Evolutionary conservation across 2,329 filamentous ascomycete genomes (phyloP).

Genomic region (Alternaria infectoria): DNA sequence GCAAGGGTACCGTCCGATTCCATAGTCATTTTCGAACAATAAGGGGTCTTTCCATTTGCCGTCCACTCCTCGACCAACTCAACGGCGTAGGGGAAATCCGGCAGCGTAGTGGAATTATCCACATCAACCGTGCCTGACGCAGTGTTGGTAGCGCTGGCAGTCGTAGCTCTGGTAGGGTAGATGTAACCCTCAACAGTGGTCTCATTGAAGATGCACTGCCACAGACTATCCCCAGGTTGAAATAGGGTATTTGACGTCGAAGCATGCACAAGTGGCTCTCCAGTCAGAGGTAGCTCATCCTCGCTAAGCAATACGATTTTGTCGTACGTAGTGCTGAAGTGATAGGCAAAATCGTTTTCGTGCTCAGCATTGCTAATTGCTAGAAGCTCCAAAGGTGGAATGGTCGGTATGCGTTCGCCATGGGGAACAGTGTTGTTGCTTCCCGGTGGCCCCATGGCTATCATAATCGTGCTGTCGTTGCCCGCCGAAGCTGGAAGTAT

Average conservation of each 20-base stretch:
- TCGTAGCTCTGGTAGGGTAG: constrained; percentile 13
- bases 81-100: constrained; percentile 29
- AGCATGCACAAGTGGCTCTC: background rate
- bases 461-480: constrained; percentile 12
- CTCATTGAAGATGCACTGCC: constrained; percentile 38
- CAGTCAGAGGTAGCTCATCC: constrained; percentile 14
- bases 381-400: constrained; percentile 18
- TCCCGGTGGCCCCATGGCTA: constrained; percentile 16
- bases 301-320: constrained; percentile 29
- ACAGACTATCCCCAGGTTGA: constrained; percentile 22
- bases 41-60: constrained; percentile 22
- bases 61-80: constrained; percentile 30
- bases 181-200: constrained; percentile 35
- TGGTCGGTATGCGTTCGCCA: constrained; percentile 27
- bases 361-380: background rate
- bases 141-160: background rate
- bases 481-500: constrained; percentile 21
- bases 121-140: background rate
- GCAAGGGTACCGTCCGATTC: background rate
- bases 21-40: constrained; percentile 27
- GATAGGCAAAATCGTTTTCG: constrained; percentile 18
- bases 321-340: constrained; percentile 32
- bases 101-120: background rate
- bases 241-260: constrained; percentile 9
- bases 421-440: constrained; percentile 15